phyloP scores from a whole-genome alignment of 2,329 filamentous ascomycete species.

The Ploettnerulaceae sp. region DNA sequence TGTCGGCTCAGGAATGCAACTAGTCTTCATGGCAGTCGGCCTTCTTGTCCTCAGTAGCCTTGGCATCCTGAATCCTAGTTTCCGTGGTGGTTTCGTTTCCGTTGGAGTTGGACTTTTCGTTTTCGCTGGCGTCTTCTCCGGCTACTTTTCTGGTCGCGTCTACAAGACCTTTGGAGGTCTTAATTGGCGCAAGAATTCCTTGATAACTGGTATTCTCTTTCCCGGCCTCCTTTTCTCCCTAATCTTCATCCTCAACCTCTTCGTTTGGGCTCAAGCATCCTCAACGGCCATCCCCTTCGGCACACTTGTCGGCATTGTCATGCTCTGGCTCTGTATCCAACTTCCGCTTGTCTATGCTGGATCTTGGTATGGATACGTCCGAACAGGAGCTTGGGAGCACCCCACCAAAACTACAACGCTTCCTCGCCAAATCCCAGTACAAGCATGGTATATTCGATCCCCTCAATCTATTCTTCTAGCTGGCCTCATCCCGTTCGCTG shows the following conservation, averaged over 20 bases:
- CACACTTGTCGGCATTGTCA: constrained; percentile 66
- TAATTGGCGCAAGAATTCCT: constrained; percentile 69
- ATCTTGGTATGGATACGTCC: constrained; percentile 69
- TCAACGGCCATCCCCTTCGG: constrained; percentile 82
- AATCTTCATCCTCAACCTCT: constrained; percentile 77
- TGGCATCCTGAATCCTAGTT: constrained; percentile 78
- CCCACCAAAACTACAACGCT: constrained; percentile 72
- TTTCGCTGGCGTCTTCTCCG: constrained; percentile 77
- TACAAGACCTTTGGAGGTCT: constrained; percentile 79
- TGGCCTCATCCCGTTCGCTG: constrained; percentile 76
- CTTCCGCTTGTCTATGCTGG: constrained; percentile 79
- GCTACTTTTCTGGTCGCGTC: constrained; percentile 78
- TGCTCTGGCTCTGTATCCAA: constrained; percentile 81
- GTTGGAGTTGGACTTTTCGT: constrained; percentile 79
- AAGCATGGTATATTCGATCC: constrained; percentile 69
- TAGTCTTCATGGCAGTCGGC: constrained; percentile 74
- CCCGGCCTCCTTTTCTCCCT: constrained; percentile 72
- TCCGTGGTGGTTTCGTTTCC: constrained; percentile 84
- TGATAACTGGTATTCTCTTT: constrained; percentile 73
- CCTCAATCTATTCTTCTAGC: constrained; percentile 63
- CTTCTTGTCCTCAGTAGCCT: constrained; percentile 68
- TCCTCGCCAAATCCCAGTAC: constrained; percentile 67
- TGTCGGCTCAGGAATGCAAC: constrained; percentile 79
- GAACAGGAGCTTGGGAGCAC: constrained; percentile 67
- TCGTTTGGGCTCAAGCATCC: constrained; percentile 85